Conservation (phyloP, 192 early-diverging fungal genomes). For the Entrophospora sp. region DNA sequence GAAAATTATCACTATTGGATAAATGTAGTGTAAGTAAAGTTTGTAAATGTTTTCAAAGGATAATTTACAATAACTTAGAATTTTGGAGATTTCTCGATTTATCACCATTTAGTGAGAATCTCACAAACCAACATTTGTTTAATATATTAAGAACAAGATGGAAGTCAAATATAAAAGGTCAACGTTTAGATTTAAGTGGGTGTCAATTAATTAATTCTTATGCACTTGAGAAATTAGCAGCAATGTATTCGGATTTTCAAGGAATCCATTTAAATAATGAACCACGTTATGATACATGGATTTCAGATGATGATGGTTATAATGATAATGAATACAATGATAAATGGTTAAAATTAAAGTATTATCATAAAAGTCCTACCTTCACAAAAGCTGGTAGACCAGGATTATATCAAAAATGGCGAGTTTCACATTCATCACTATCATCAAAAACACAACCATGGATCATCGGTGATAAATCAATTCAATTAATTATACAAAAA, state of each 20-base stretch:
- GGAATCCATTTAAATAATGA: slow-evolving; percentile 2
- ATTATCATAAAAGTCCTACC: slow-evolving; percentile 3
- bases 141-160: background rate
- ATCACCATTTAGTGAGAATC: background rate
- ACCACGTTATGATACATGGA: slow-evolving; percentile 6
- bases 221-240: slow-evolving; percentile 1
- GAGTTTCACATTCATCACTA: background rate
- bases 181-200: slow-evolving; percentile 3
- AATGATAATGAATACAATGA: too few relatives aligned
- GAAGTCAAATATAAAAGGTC: slow-evolving; percentile 1
- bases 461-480: background rate
- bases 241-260: background rate
- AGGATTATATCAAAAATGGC: background rate
- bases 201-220: background rate
- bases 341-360: background rate
- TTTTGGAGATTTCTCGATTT: slow-evolving; percentile 7
- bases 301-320: too few relatives aligned
- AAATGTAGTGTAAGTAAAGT: background rate
- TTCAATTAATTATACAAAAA: background rate
- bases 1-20: background rate
- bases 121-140: slow-evolving; percentile 2
- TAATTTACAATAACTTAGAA: slow-evolving; percentile 5
- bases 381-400: background rate
- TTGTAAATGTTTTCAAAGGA: background rate
- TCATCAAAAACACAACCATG: background rate